Percentiles rank a stretch among this genome's conserved stretches.
These are phyloP conservation scores for Pythium monospermum DNA, from an alignment of 352 stramenopile genomes.

Conservation along the genomic window DNA sequence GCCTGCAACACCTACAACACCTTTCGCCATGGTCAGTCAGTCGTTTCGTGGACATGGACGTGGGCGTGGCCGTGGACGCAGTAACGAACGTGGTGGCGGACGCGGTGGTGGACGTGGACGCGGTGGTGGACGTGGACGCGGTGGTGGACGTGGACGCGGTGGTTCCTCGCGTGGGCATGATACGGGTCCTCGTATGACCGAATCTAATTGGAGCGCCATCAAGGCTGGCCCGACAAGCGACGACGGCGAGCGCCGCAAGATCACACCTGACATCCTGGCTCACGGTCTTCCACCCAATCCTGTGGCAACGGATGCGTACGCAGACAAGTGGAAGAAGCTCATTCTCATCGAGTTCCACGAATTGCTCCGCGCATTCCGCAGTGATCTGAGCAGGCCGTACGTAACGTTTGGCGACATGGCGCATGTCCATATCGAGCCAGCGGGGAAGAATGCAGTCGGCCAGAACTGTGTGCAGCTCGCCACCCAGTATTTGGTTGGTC, in stretches of 20 bases:
- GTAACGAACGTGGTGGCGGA: too few species aligned
- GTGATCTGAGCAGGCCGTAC: neutral
- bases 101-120: too few species aligned
- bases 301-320: neutral
- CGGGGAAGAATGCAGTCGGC: neutral
- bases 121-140: too few species aligned
- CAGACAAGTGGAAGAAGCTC: constrained; percentile 1
- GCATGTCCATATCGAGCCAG: neutral
- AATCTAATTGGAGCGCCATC: neutral
- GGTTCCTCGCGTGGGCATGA: neutral
- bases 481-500: too few species aligned
- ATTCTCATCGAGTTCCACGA: constrained; percentile 4
- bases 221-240: neutral
- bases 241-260: neutral
- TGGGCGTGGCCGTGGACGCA: too few species aligned
- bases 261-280: neutral
- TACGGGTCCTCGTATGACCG: too few species aligned
- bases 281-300: neutral
- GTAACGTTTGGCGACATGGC: neutral
- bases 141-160: too few species aligned
- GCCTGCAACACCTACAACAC: too few species aligned
- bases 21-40: too few species aligned
- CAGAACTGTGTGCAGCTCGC: neutral
- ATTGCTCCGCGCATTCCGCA: neutral
- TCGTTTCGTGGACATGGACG: too few species aligned